phyloP scores from a whole-genome alignment of 83 land plant genomes.

The Diphasiastrum complanatum region DNA sequence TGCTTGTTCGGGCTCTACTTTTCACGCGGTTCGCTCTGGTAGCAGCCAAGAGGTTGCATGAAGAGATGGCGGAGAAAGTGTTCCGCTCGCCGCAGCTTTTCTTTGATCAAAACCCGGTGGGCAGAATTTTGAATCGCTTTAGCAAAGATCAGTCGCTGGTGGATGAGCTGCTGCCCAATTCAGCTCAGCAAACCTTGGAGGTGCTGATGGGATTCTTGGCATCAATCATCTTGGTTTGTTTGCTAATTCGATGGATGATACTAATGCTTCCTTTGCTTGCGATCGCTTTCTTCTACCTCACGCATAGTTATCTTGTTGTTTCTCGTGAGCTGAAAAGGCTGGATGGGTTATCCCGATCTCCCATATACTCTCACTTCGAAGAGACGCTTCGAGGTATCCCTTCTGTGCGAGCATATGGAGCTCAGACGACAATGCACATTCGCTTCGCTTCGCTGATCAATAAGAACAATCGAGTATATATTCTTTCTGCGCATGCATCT shows the following conservation, averaged over 20 bases:
- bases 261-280: constrained; percentile 24
- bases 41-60: constrained; percentile 30
- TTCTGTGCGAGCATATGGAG: constrained; percentile 31
- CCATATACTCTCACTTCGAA: constrained; percentile 33
- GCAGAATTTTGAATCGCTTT: constrained; percentile 37
- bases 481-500: constrained; percentile 28
- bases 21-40: constrained; percentile 17
- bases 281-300: constrained; percentile 18
- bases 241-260: constrained; percentile 34
- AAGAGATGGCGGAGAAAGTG: constrained; percentile 29
- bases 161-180: constrained; percentile 30
- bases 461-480: constrained; percentile 29
- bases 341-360: constrained; percentile 34
- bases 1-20: constrained; percentile 20
- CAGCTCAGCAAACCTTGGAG: constrained; percentile 27
- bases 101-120: constrained; percentile 30
- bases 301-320: constrained; percentile 27
- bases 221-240: constrained; percentile 16
- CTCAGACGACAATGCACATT: constrained; percentile 20
- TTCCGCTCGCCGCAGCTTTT: constrained; percentile 32
- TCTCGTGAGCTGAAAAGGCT: constrained; percentile 34
- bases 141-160: constrained; percentile 37
- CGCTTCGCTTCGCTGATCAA: constrained; percentile 21
- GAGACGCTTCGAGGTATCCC: constrained; percentile 31
- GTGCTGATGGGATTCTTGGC: constrained; percentile 18